phyloP scores from a whole-genome alignment of 2,329 filamentous ascomycete species.

The Periconia sp. region DNA sequence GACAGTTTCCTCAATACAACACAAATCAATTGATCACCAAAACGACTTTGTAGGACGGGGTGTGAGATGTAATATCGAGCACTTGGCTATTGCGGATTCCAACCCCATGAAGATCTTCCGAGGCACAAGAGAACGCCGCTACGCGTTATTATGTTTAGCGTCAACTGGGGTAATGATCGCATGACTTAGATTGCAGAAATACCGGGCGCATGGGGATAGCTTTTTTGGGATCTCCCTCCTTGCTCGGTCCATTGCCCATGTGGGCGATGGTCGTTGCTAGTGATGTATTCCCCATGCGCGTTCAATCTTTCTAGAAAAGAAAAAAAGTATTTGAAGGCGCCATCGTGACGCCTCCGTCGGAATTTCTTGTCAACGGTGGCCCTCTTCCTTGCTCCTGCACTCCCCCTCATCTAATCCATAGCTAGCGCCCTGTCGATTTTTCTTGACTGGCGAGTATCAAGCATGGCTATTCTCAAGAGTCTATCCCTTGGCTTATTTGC shows the following conservation, averaged over 20 bases:
- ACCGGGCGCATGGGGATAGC: not conserved
- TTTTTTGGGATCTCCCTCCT: not conserved
- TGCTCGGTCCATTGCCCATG: not conserved
- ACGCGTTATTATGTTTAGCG: not conserved
- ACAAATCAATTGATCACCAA: too few relatives aligned
- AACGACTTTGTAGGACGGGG: not conserved
- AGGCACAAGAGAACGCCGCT: not conserved
- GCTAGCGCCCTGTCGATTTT: not conserved
- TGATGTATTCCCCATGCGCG: not conserved
- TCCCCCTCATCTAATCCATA: not conserved
- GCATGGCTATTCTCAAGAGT: slow-evolving; percentile 2
- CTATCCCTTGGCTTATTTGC: slow-evolving; percentile 1
- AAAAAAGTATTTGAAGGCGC: not conserved
- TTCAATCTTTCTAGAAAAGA: too few relatives aligned
- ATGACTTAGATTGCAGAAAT: not conserved
- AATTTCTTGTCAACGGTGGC: not conserved
- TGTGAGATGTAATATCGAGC: not conserved
- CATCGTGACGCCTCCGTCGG: not conserved
- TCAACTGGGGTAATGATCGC: not conserved
- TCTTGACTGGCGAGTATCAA: not conserved
- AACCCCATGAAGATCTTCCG: too few relatives aligned
- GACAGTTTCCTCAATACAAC: not conserved
- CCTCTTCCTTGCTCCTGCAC: not conserved
- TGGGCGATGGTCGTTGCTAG: not conserved
- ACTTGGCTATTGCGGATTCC: not conserved